Evolutionary conservation across 108 stramenopile genomes (phyloP).

Genomic region (Aurantiochytrium sp.): DNA sequence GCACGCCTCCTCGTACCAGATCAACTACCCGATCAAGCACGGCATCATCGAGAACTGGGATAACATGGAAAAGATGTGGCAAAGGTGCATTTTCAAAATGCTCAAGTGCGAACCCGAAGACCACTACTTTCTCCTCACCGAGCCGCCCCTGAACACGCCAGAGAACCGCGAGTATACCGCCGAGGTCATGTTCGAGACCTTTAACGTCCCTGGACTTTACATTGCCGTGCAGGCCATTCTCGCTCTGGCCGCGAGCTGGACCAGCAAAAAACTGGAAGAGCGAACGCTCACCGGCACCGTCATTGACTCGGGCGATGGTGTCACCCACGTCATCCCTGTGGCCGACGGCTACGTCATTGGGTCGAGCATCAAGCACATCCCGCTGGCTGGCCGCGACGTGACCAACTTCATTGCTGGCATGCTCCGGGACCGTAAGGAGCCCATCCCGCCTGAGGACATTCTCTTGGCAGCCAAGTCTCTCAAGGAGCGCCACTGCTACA

Average conservation of each 20-base stretch:
- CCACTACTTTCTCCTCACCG: slow-evolving; percentile 61
- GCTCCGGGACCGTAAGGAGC: slow-evolving; percentile 56
- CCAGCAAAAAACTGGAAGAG: slow-evolving; percentile 38
- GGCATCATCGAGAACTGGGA: slow-evolving; percentile 66
- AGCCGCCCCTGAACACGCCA: slow-evolving; percentile 63
- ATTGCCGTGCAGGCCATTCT: slow-evolving; percentile 67
- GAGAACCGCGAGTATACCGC: slow-evolving; percentile 66
- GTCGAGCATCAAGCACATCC: slow-evolving; percentile 62
- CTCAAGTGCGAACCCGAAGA: slow-evolving; percentile 64
- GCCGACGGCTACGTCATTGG: slow-evolving; percentile 66
- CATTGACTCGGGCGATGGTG: slow-evolving; percentile 61
- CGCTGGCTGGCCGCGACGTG: slow-evolving; percentile 59
- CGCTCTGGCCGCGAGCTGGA: slow-evolving; percentile 58
- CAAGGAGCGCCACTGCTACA: slow-evolving; percentile 62
- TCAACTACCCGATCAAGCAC: slow-evolving; percentile 60
- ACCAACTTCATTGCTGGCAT: slow-evolving; percentile 55
- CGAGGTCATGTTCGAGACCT: slow-evolving; percentile 71
- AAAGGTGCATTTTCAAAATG: slow-evolving; percentile 59
- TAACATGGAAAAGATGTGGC: slow-evolving; percentile 66
- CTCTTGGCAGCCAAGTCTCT: slow-evolving; percentile 50
- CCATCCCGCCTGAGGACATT: slow-evolving; percentile 50
- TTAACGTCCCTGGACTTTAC: slow-evolving; percentile 64
- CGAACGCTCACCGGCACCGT: slow-evolving; percentile 59
- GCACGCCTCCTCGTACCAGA: slow-evolving; percentile 45
- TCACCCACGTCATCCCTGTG: slow-evolving; percentile 65